Base-by-base conservation (phyloP, 108 stramenopile species). In the Cyclotella baltica region DNA sequence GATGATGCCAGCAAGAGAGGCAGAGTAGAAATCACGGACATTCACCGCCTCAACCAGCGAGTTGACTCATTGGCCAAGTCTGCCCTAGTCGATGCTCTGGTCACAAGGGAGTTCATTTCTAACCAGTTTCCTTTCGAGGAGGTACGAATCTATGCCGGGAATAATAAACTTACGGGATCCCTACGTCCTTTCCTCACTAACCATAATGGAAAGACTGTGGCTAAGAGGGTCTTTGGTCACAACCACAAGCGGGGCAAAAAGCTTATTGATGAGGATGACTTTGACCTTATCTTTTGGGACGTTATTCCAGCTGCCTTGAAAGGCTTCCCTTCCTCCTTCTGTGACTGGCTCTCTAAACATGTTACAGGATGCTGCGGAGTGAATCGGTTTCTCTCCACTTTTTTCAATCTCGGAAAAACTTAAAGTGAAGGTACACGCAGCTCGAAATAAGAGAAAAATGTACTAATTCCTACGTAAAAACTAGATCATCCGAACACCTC, bases 331-430 rank as follows among this genome's bases (percentile, higher is more conserved):
- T 9, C 8, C 23, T 29, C 20, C 31, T 61, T 61, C 29, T 5
- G 11, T 4, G 29, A 34, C 19, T 61, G 59, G 59, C 31, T 61
- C 20, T 34, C 59, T 18, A 61, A 61, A 19, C 59, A 61, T 35
- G 59, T 61, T 11, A 61, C 31, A 18, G 31, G 33, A 11, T 61
- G 30, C 19, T 27, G 59, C 30, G 23, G 59, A 15, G 33, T 35
- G 3, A 61, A 61, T 30, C 29, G 51, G 4, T 52, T 52, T 20
- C 51, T 52, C n/a, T 52, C 51, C 51, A 52, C 9, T 4, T 52
- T n/a, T n/a, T n/a, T n/a, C n/a, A n/a, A n/a, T n/a, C n/a, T n/a
- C n/a, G n/a, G n/a, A n/a, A n/a, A n/a, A n/a, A n/a, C n/a, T n/a
- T n/a, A n/a, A n/a, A n/a, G n/a, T n/a, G n/a, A n/a, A n/a, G 51